Base-by-base conservation (phyloP, 2,329 filamentous ascomycete species). In the Xylaria sp. region DNA sequence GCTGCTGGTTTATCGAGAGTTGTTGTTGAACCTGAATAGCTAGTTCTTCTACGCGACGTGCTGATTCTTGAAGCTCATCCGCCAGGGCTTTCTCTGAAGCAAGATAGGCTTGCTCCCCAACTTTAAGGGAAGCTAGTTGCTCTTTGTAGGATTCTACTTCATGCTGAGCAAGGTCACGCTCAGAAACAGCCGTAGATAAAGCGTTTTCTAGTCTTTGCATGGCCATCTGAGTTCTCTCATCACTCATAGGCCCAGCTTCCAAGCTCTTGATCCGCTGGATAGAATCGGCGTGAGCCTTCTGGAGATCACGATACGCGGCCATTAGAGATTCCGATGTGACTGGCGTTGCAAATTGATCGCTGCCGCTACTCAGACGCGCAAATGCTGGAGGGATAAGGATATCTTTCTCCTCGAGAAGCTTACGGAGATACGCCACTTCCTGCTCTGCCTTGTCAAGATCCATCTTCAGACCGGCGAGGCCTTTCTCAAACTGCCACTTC, bases 401-500 rank as follows among this genome's bases (percentile, higher is more conserved):
- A 76, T 98, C 94, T 73, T 94, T 92, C 79, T 97, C 93, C 69
- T 90, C 84, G 23, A 98, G 86, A 29, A 98, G 84, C 37, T 84
- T 87, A 51, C 93, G 90, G 48, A 99, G 86, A n/a, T 92, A 92
- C 48, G 88, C 85, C 35, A 97, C 97, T 82, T 99, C 96, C 78
- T 96, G 92, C 80, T 98, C 93, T 29, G 96, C 94, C 70, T 94
- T 92, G 80, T 98, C 96, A 50, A 99, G 88, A 77, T 98, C 95
- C 92, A 97, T 98, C 83, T 97, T 97, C 65, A 98, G 83, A 64
- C 94, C 93, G 61, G 89, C 87, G 1, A 98, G 84, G 21, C 93
- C 93, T 81, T 97, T 97, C 81, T 98, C 95, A 70, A 94, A 95
- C 78, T 97, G 92, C 91, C 93, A 98, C 81, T 98, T 98, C 76